Evolutionary conservation across 352 stramenopile genomes (phyloP).

Genomic region (Salisapilia sapeloensis): DNA sequence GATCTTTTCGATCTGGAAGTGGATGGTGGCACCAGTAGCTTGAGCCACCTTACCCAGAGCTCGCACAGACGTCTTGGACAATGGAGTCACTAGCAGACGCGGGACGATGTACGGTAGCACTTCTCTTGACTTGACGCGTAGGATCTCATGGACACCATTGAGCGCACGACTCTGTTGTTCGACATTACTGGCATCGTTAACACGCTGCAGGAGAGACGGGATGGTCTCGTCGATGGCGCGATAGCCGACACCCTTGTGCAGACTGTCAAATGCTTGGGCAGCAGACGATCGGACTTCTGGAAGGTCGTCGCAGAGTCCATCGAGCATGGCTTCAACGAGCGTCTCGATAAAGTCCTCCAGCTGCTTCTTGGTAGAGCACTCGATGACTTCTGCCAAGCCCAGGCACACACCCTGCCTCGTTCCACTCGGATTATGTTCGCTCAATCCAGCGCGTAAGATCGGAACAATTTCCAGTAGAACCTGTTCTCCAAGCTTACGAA

Average conservation of each 20-base stretch:
- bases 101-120: slow-evolving; percentile 96
- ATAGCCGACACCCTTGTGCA: slow-evolving; percentile 92
- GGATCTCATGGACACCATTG: slow-evolving; percentile 94
- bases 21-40: slow-evolving; percentile 87
- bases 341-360: slow-evolving; percentile 95
- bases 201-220: slow-evolving; percentile 87
- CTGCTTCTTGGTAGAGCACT: slow-evolving; percentile 90
- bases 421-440: slow-evolving; percentile 31
- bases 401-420: slow-evolving; percentile 93
- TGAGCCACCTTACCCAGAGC: slow-evolving; percentile 88
- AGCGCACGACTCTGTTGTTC: slow-evolving; percentile 80
- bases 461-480: slow-evolving; percentile 97
- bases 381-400: slow-evolving; percentile 96
- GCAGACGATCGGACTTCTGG: slow-evolving; percentile 82
- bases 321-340: slow-evolving; percentile 93
- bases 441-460: slow-evolving; percentile 90
- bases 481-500: slow-evolving; percentile 97
- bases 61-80: slow-evolving; percentile 80
- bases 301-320: slow-evolving; percentile 93
- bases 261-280: slow-evolving; percentile 92
- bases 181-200: slow-evolving; percentile 57
- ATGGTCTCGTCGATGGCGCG: slow-evolving; percentile 95
- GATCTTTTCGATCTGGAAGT: slow-evolving; percentile 92
- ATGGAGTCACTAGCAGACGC: slow-evolving; percentile 84
- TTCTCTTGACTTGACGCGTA: slow-evolving; percentile 91